Base-by-base conservation (phyloP, 768 basidiomycete genomes). In the Ramaria sp. region DNA sequence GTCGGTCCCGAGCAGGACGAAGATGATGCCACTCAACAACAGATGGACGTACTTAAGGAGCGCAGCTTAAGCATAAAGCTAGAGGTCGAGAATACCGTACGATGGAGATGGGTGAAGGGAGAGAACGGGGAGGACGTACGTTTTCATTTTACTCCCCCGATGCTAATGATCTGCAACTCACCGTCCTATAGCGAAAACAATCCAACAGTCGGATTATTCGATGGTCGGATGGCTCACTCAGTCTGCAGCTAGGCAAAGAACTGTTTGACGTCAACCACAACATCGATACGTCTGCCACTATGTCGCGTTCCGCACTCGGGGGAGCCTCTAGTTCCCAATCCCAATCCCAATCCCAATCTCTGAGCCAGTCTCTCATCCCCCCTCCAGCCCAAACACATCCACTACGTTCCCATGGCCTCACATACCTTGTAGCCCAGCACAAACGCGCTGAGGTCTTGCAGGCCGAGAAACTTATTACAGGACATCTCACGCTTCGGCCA, bases 191-290 rank as follows among this genome's bases (percentile, higher is more conserved):
- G 93, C 75, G 71, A 62, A 80, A 84, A 61, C 86, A 94, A 74
- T 91, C 91, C 15, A 99, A 99, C 66, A 83, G 87, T 60, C 86
- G 93, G 31, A 74, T 97, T 39, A 82, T 99, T 58, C 82, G 88
- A 13, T 99, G 96, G 96, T 96, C 93, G 6, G 96, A 99, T 67
- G 95, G 95, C 15, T 80, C 88, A 13, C 71, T 92, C 57, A 94
- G 92, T 63, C 78, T 99, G 31, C 86, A 89, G 61, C 73, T 99
- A 55, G 96, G 96, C 43, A 88, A 89, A 68, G 95, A 98, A 65
- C 75, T 96, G 4, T 98, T 94, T 70, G 93, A 97, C 72, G 83
- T 98, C 51, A 83, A 79, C 52, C 81, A 87, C 68, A 82, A 79
- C 59, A 73, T 89, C 58, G 89, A 93, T 65, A 85, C 79, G 17